Evolutionary conservation across 306 rosid genomes (phyloP).

Genomic region (Gastrolobium villosum): DNA sequence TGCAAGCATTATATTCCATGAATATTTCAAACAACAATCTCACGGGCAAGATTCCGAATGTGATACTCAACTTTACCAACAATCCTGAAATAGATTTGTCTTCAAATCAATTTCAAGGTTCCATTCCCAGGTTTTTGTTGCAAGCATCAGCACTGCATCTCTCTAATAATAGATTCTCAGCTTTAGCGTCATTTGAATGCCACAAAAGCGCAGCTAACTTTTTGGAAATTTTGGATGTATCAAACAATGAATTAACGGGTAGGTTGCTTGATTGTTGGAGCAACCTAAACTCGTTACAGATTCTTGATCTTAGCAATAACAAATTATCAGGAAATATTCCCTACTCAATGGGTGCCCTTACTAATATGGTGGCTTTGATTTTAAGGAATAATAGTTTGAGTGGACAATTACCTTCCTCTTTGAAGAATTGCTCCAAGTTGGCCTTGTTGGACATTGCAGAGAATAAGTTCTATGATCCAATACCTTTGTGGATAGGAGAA

Average conservation of each 20-base stretch:
- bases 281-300: neutral
- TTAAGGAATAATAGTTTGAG: slow-evolving; percentile 37
- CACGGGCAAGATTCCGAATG: neutral
- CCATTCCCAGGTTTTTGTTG: slow-evolving; percentile 1
- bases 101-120: slow-evolving; percentile 38
- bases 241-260: slow-evolving; percentile 27
- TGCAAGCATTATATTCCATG: fast-evolving
- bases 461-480: slow-evolving; percentile 30
- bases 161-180: slow-evolving; percentile 18
- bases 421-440: slow-evolving; percentile 28
- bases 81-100: neutral
- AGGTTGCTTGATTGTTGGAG: slow-evolving; percentile 38
- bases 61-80: neutral
- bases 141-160: neutral
- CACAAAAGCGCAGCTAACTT: neutral
- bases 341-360: neutral
- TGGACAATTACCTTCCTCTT: slow-evolving; percentile 16
- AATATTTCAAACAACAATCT: slow-evolving; percentile 25
- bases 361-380: neutral
- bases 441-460: neutral
- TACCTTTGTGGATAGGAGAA: slow-evolving; percentile 45
- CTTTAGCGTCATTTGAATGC: neutral
- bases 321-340: slow-evolving; percentile 11
- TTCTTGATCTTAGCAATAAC: slow-evolving; percentile 30
- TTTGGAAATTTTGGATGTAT: neutral